Conservation (phyloP, 345 rosid genomes). For the Aegle marmelos region DNA sequence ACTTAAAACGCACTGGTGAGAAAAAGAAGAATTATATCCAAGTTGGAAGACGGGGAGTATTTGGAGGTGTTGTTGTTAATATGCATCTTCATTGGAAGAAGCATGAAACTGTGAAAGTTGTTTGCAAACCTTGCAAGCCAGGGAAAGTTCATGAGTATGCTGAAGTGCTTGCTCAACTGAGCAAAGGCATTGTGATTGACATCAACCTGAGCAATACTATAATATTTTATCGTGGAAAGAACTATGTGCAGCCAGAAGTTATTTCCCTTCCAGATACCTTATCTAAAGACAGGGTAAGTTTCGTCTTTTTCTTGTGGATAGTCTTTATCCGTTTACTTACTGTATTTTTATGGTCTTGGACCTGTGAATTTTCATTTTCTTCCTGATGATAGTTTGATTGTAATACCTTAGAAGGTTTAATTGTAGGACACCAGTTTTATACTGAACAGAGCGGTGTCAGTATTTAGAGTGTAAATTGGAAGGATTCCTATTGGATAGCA, state of each 20-base stretch:
- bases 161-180: constrained; percentile 71
- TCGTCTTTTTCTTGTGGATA: neutral
- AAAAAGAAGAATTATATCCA: constrained; percentile 80
- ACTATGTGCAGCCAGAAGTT: constrained; percentile 73
- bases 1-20: constrained; percentile 84
- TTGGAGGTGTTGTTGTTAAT: constrained; percentile 93
- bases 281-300: constrained; percentile 66
- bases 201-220: constrained; percentile 66
- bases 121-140: constrained; percentile 80
- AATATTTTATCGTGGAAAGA: constrained; percentile 84
- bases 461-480: neutral
- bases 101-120: constrained; percentile 90
- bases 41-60: constrained; percentile 91
- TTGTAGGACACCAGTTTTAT: neutral
- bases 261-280: constrained; percentile 79
- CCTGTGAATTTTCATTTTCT: neutral
- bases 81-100: constrained; percentile 99
- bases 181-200: constrained; percentile 84
- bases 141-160: constrained; percentile 86
- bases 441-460: neutral
- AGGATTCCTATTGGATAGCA: neutral
- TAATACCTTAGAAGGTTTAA: neutral
- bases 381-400: neutral
- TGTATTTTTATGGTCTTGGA: neutral
- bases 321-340: neutral